Evolutionary conservation across 208 protist genomes (phyloP), one percentile per base, ranked within the genome.

Genomic region (Crithidia mellificae): DNA sequence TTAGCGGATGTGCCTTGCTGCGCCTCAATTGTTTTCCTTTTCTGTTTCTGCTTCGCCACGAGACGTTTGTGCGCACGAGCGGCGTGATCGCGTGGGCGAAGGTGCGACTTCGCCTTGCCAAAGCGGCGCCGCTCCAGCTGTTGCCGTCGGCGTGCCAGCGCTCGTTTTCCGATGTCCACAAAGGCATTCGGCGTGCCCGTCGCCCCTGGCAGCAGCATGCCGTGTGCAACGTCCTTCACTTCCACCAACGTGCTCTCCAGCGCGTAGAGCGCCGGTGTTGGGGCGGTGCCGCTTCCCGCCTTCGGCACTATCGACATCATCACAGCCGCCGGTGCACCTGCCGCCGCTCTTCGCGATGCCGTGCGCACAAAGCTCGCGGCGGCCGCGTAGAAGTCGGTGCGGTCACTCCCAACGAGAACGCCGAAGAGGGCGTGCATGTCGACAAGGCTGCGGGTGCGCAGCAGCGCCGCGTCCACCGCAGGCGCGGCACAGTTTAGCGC

Each of bases 371-470:
- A 77, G 8, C 32, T 27, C 8, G 65, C 38, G 2, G 82, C 81
- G 36, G 76, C 83, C 6, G 47, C 63, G 71, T 90, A 89, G 53
- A 89, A 66, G 66, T 88, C 74, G 2, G 69, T 68, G 11, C 72
- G 58, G 22, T 84, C 80, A 15, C 80, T 55, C 2, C 70, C 84
- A 2, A 80, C 55, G 0, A 93, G 72, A 27, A 90, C 56, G 14
- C 68, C 74, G 22, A 87, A 74, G 29, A 88, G 55, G 20, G 84
- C 77, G 66, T 78, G 77, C 6, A 87, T 61, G 68, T 93, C 87
- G 38, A 72, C 74, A 20, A 47, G 71, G 56, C 29, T 61, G 20
- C 70, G 74, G 12, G 56, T 75, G 14, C 50, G 72, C 71, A 72
- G 68, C 63, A 68, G 55, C 47, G 58, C 61, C n/a, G 67, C 64